Base-by-base conservation (phyloP, 352 stramenopile species). In the Blastocystis sp. region DNA sequence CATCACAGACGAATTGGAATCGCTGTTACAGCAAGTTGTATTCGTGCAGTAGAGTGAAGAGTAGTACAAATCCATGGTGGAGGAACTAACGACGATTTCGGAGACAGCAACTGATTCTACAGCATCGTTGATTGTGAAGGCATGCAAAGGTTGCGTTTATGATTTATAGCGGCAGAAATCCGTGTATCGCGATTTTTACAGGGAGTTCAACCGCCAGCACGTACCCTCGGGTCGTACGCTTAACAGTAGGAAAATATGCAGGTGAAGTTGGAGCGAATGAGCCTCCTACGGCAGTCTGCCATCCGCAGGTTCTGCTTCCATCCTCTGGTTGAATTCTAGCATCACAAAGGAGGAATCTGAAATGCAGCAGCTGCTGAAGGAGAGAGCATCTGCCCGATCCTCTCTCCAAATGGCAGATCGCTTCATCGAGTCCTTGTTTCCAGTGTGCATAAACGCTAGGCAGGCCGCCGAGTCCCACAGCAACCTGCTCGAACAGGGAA, bases 401-500 rank as follows among this genome's bases (percentile, higher is more conserved):
- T 84, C 74, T 3, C 57, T 84, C 14, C n/a, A 68, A 68, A 84
- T 84, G 74, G 74, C 74, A 70, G 74, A 84, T 68, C 28, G 34
- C 6, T 84, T 69, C 66, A n/a, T 84, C 34, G 60, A 84, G 74
- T 84, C 14, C 3, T 6, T 66, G 10, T 54, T 1, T 42, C 9
- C 52, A 10, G n/a, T 14, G 68, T 17, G 3, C 34, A 52, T 68
- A 3, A 68, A 19, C n/a, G 3, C 0, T 84, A 84, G 74, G 38
- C 74, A 69, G 24, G 74, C 74, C 3, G 57, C 60, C 10, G 74
- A 84, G 48, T 70, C 74, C 1, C 74, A 84, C 57, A 68, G 14
- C 10, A 52, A 69, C 40, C 57, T 84, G 7, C 7, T 84, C 17
- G 52, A 69, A 24, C 74, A 84, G 43, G 19, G 74, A 43, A 84